A percentile compares a stretch with the other conserved stretches of the same genome.
phyloP scores from a whole-genome alignment of 441 rosid species.

The Gossypium schwendimanii region DNA sequence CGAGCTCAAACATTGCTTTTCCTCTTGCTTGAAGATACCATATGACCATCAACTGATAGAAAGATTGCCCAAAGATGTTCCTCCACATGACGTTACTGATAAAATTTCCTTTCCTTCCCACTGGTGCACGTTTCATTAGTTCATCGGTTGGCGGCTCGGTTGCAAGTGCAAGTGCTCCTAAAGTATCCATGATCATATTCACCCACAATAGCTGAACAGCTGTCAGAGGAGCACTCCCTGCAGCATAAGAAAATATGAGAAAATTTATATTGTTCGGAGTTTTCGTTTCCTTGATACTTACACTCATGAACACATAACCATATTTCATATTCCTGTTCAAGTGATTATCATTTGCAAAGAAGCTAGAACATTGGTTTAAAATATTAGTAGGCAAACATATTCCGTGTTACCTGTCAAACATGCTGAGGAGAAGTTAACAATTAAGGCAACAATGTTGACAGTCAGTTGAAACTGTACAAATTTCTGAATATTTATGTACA shows the following conservation, averaged over 20 bases:
- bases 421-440: constrained; percentile 66
- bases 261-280: neutral
- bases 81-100: constrained; percentile 72
- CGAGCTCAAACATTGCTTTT: constrained; percentile 33
- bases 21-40: constrained; percentile 57
- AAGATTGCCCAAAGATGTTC: constrained; percentile 57
- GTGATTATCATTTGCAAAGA: neutral
- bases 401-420: constrained; percentile 60
- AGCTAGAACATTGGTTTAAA: neutral
- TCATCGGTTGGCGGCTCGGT: constrained; percentile 59
- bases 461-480: constrained; percentile 70
- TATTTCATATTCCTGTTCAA: neutral
- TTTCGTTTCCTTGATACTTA: neutral
- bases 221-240: constrained; percentile 64
- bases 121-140: constrained; percentile 52
- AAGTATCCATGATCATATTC: constrained; percentile 71
- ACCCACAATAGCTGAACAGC: constrained; percentile 77
- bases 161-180: constrained; percentile 70
- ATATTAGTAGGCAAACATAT: neutral
- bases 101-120: constrained; percentile 58
- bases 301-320: neutral
- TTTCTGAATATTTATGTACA: constrained; percentile 67
- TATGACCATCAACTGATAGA: constrained; percentile 50
- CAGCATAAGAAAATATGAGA: constrained; percentile 12
- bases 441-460: constrained; percentile 62